These are phyloP conservation scores for Selaginella tamariscina DNA, from an alignment of 75 land plant species.

Conservation along the genomic window DNA sequence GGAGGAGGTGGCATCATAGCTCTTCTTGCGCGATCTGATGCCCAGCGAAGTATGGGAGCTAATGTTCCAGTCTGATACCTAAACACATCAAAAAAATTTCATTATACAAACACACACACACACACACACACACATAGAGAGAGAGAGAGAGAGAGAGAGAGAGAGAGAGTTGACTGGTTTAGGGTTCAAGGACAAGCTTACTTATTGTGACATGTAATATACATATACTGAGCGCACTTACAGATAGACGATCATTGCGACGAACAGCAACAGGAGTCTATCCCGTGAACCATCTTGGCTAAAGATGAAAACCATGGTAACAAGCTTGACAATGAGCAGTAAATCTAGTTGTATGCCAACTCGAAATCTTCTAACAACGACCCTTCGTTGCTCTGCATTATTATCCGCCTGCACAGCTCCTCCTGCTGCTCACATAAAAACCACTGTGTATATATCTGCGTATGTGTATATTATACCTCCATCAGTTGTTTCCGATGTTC, in stretches of 20 bases:
- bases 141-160: no score
- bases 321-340: conserved; percentile 77
- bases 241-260: conserved; percentile 76
- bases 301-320: conserved; percentile 71
- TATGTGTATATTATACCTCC: not conserved
- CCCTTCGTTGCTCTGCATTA: not conserved
- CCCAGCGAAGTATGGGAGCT: conserved; percentile 65
- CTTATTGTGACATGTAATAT: conserved; percentile 8
- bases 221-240: conserved; percentile 30
- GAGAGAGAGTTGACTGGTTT: no score
- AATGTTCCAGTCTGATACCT: conserved; percentile 96
- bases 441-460: no score
- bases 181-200: no score
- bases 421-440: not conserved
- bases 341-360: conserved; percentile 84
- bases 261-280: conserved; percentile 48
- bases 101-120: no score
- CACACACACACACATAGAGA: no score
- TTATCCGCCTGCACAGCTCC: not conserved
- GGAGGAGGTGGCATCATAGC: conserved; percentile 50
- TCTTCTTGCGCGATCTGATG: conserved; percentile 65
- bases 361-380: conserved; percentile 63
- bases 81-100: conserved; percentile 7
- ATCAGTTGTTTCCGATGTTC: not conserved
- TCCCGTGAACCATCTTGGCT: conserved; percentile 95